Conservation (phyloP, 352 stramenopile species). For the Globisporangium cederbergense region DNA sequence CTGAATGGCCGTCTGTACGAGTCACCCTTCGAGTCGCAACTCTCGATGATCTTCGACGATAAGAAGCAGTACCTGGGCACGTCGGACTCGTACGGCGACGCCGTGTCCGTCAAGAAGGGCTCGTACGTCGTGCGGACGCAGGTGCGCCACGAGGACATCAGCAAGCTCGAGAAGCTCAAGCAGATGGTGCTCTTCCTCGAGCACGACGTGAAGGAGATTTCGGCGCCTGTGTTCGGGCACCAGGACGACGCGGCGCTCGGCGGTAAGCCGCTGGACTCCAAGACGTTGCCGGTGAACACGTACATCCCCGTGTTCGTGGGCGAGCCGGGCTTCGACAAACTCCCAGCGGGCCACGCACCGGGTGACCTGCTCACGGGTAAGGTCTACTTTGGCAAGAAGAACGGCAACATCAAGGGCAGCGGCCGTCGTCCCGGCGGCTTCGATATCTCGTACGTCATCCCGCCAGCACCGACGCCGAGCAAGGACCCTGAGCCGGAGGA, state of each 20-base stretch:
- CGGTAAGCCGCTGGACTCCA: conserved; percentile 54
- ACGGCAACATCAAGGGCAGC: conserved; percentile 52
- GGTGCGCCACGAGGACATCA: conserved; percentile 80
- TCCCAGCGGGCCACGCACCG: conserved; percentile 43
- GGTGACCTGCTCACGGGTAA: conserved; percentile 70
- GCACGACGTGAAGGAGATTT: conserved; percentile 69
- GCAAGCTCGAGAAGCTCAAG: conserved; percentile 80
- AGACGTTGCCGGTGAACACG: conserved; percentile 43
- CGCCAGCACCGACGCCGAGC: conserved; percentile 39
- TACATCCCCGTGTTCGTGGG: conserved; percentile 71
- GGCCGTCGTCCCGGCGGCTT: conserved; percentile 66
- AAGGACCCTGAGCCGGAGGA: conserved; percentile 69
- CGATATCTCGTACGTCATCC: conserved; percentile 72
- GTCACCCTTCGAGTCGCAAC: conserved; percentile 89
- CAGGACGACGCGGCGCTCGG: conserved; percentile 61
- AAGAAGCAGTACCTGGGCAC: conserved; percentile 90
- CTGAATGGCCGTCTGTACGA: conserved; percentile 92
- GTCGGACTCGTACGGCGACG: conserved; percentile 83
- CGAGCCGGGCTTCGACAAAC: conserved; percentile 69
- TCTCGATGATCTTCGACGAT: conserved; percentile 92
- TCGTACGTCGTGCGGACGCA: conserved; percentile 69
- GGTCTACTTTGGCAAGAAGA: conserved; percentile 76
- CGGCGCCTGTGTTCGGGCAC: conserved; percentile 54
- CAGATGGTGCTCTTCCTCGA: conserved; percentile 75
- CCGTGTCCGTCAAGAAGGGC: conserved; percentile 86